Base-by-base conservation (phyloP, 352 stramenopile species). In the Phytophthora ramorum region DNA sequence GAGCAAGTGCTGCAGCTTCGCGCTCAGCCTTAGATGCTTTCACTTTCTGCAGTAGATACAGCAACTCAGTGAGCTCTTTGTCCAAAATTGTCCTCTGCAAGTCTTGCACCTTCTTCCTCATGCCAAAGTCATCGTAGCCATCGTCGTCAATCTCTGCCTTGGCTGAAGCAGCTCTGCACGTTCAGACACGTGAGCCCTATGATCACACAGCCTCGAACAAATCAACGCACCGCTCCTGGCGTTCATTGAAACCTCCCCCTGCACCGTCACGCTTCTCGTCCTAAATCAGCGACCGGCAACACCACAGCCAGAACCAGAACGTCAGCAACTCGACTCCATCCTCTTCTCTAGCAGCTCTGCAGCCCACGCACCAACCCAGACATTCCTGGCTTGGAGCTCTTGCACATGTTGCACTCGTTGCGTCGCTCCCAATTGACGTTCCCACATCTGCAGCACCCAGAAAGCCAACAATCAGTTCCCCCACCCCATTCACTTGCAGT, bases 351-450 rank as follows among this genome's bases (percentile, higher is more conserved):
- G 9, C 20, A 40, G 3, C 9, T 14, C 59, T 30, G 37, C 17
- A 50, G 32, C 22, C 10, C 44, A 72, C 79, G 14, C 35, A 93
- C 86, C 58, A 78, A 56, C 51, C 81, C 84, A 28, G 73, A 20
- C 76, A 92, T 85, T 10, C 83, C 82, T 20, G 88, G 79, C 70
- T 96, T 96, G 2, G 81, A 47, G 56, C 72, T 86, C 51, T 96
- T 95, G 78, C 88, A 96, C 58, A 96, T 95, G 52, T 96, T 96
- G 72, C 88, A 96, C 75, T 95, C 88, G 24, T 73, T 77, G 0
- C 88, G 81, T 45, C 88, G 85, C 63, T 96, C 86, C 88, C 88
- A 96, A 63, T 96, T 96, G 34, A 95, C 76, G 41, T 96, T 96
- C 22, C 88, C 88, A 56, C 88, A 96, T 37, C 87, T 95, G 40